Percentiles rank a stretch among this genome's conserved stretches.
Conservation (phyloP, 2,329 filamentous ascomycete species). For the Aspergillus tubingensis region DNA sequence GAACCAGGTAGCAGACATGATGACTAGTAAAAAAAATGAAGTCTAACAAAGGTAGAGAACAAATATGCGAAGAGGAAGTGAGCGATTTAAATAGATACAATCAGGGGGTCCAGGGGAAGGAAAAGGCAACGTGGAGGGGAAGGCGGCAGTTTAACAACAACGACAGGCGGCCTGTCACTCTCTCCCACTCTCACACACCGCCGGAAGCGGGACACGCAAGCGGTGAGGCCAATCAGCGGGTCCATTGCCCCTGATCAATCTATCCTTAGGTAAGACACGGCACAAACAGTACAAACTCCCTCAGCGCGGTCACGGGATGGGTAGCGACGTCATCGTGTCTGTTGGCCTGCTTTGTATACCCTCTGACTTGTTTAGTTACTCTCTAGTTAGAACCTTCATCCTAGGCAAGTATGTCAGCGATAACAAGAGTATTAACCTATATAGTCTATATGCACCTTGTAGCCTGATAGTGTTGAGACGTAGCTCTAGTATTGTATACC, state of each 20-base stretch:
- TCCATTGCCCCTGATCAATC: slow-evolving; percentile 12
- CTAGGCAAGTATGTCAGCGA: slow-evolving; percentile 20
- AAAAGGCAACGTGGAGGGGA: slow-evolving; percentile 11
- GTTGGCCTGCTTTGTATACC: neutral
- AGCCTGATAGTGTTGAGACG: slow-evolving; percentile 35
- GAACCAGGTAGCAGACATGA: slow-evolving; percentile 68
- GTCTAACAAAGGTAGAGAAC: slow-evolving; percentile 2
- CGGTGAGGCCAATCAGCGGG: slow-evolving; percentile 24
- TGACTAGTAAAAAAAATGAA: slow-evolving; percentile 8
- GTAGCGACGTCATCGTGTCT: slow-evolving; percentile 35
- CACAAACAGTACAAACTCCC: slow-evolving; percentile 31
- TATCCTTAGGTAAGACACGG: slow-evolving; percentile 1
- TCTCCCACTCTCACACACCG: slow-evolving; percentile 26
- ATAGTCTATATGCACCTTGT: slow-evolving; percentile 17
- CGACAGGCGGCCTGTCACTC: slow-evolving; percentile 21
- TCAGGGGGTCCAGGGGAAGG: slow-evolving; percentile 5
- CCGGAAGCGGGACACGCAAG: slow-evolving; percentile 34
- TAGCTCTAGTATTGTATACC: slow-evolving; percentile 56
- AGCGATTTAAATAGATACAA: neutral
- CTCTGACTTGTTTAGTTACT: no score
- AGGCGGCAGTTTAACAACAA: slow-evolving; percentile 20
- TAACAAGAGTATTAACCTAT: slow-evolving; percentile 23
- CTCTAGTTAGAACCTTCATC: neutral
- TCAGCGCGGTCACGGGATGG: slow-evolving; percentile 7
- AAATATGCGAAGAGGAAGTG: slow-evolving; percentile 11